Evolutionary conservation across 331 rosid species (phyloP), one percentile per base, ranked within the genome.

Genomic region (Stylosanthes scabra): DNA sequence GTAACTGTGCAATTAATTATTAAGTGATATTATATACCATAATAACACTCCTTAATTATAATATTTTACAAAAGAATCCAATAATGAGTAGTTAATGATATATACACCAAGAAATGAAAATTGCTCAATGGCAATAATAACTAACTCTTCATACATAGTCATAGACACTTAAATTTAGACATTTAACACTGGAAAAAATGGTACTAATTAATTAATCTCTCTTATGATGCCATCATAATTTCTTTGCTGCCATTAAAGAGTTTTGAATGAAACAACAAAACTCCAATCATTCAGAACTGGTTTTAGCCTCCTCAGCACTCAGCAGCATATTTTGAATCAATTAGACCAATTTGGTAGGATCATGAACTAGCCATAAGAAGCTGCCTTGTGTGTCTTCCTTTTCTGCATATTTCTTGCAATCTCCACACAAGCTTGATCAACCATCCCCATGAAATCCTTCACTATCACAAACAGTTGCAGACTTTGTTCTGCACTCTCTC

Each of bases 401-500:
- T 62, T 81, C 82, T 87, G 98, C 80, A 77, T 56, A 50, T 78
- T 81, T 44, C 91, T 75, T 1, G 95, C 76, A 65, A 88, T 90
- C 66, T 85, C 89, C 27, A 86, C 78, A 61, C 96, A 88, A 3
- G 82, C 82, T 63, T 54, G 85, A 83, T 93, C 95, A 27, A 90
- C 96, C 94, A 83, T 88, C 59, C 75, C 82, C n/a, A 90, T 81
- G 13, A 93, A 93, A 83, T 93, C 93, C 67, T 83, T 93, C 1
- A 90, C 90, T 29, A 87, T 77, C 16, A 68, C 87, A 79, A 93
- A 93, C 14, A 93, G 68, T 66, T 87, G 89, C 74, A 88, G 86
- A 31, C 78, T 80, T 51, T 87, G 75, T 51, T 86, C 86, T 78
- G 78, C 80, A 68, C 52, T 80, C 8, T 80, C 83, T 79, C 73